A percentile compares a stretch with the other conserved stretches of the same genome.
These are phyloP conservation scores for Cyclotella cryptica DNA, from an alignment of 108 stramenopile species.

Conservation along the genomic window DNA sequence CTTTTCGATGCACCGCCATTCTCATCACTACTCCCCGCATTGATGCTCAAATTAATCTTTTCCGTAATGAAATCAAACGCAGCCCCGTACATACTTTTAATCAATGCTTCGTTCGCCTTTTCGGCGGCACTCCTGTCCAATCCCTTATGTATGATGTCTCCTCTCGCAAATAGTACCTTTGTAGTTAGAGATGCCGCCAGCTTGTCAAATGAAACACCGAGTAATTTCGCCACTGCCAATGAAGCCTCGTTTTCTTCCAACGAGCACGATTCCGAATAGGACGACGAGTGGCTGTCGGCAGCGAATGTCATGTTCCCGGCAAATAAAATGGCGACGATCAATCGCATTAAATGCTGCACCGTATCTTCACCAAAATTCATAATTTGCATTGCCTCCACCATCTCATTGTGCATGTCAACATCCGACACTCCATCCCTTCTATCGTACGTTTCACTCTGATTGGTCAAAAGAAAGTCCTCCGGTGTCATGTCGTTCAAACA, in stretches of 20 bases:
- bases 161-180: constrained; percentile 62
- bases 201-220: constrained; percentile 69
- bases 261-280: constrained; percentile 46
- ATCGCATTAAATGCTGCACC: constrained; percentile 51
- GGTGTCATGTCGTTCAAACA: constrained; percentile 21
- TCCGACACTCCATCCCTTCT: constrained; percentile 62
- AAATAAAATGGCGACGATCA: constrained; percentile 64
- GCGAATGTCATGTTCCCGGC: constrained; percentile 76
- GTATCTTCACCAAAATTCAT: constrained; percentile 64
- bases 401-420: constrained; percentile 66
- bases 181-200: constrained; percentile 67
- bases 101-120: constrained; percentile 89
- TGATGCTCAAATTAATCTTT: constrained; percentile 61
- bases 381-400: constrained; percentile 61
- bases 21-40: constrained; percentile 18
- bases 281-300: not conserved
- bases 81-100: constrained; percentile 90
- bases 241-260: constrained; percentile 62
- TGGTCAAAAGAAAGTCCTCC: constrained; percentile 53
- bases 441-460: constrained; percentile 56
- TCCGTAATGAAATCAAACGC: constrained; percentile 79
- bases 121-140: constrained; percentile 64
- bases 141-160: constrained; percentile 64
- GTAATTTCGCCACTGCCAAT: constrained; percentile 59
- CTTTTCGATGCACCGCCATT: not conserved